Percentiles rank a stretch among this genome's conserved stretches.
These are phyloP conservation scores for Debaryomyces fabryi DNA, from an alignment of 1,139 yeast genomes.

Conservation along the genomic window DNA sequence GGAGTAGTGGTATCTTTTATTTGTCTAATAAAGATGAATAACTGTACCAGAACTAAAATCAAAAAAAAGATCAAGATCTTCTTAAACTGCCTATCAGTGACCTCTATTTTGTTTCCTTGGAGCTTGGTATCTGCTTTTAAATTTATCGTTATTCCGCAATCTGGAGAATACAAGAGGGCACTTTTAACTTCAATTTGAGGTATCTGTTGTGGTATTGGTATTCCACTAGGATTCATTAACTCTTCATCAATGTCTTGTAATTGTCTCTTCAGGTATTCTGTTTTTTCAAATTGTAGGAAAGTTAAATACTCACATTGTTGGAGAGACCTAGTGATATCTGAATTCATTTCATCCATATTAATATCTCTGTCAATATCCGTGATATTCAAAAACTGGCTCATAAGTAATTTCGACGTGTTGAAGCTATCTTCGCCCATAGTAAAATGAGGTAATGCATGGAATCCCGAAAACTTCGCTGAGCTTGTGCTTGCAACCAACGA, in stretches of 20 bases:
- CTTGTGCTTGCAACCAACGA: conserved; percentile 63
- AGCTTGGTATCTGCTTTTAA: conserved; percentile 32
- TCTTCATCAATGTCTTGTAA: conserved; percentile 71
- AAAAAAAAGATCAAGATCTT: conserved; percentile 52
- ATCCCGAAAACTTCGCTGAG: conserved; percentile 75
- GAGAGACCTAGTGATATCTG: conserved; percentile 36
- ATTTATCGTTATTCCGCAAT: conserved; percentile 68
- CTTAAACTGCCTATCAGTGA: conserved; percentile 45
- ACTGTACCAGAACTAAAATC: conserved; percentile 39
- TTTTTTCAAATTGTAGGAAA: conserved; percentile 68
- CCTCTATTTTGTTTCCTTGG: conserved; percentile 62
- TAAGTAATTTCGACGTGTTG: conserved; percentile 39
- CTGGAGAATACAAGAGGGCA: conserved; percentile 80
- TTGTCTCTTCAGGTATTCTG: conserved; percentile 54
- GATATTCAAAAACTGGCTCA: conserved; percentile 42
- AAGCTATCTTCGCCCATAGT: conserved; percentile 47
- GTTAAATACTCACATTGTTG: conserved; percentile 72
- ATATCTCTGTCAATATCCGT: conserved; percentile 40
- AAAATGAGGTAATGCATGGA: conserved; percentile 61
- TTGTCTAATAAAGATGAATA: conserved; percentile 51
- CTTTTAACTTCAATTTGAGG: conserved; percentile 59
- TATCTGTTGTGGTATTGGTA: conserved; percentile 58
- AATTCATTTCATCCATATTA: conserved; percentile 43
- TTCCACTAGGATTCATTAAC: conserved; percentile 67
- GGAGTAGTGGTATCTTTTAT: conserved; percentile 77